Evolutionary conservation across 495 filamentous ascomycete genomes (phyloP).

Genomic region (Penicillium pulvis): DNA sequence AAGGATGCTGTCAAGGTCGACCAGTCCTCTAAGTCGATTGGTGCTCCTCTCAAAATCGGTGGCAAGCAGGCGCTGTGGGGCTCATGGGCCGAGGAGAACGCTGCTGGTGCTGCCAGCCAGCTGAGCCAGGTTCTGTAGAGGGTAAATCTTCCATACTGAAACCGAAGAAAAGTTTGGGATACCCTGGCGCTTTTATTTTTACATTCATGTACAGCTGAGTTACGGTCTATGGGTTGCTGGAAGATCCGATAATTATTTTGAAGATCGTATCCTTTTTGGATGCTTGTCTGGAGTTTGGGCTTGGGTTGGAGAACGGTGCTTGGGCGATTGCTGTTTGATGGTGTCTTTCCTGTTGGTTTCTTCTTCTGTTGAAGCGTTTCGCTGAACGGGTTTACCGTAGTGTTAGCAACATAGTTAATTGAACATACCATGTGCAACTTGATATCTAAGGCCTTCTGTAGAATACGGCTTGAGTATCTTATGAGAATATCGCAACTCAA

Average conservation of each 20-base stretch:
- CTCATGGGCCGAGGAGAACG: conserved; percentile 87
- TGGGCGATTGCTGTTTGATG: conserved; percentile 23
- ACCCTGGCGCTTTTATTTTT: conserved; percentile 23
- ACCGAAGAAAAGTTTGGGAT: conserved; percentile 16
- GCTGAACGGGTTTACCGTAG: conserved; percentile 14
- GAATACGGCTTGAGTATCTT: background rate
- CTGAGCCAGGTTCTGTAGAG: conserved; percentile 33
- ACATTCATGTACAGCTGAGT: conserved; percentile 39
- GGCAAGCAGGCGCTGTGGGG: conserved; percentile 94
- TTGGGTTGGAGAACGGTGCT: conserved; percentile 22
- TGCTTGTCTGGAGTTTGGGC: conserved; percentile 30
- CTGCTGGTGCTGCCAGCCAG: conserved; percentile 54
- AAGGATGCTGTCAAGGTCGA: conserved; percentile 99
- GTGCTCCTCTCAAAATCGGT: conserved; percentile 74
- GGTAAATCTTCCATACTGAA: conserved; percentile 2
- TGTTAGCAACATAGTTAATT: conserved; percentile 30
- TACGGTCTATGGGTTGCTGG: conserved; percentile 28
- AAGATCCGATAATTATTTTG: conserved; percentile 28
- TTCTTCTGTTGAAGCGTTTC: background rate
- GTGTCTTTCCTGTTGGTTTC: background rate
- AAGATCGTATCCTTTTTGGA: conserved; percentile 19
- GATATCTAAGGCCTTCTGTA: background rate
- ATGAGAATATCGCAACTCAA: background rate
- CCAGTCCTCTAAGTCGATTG: conserved; percentile 72
- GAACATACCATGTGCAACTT: conserved; percentile 25